phyloP scores from a whole-genome alignment of 352 stramenopile genomes.

The Pythium coloratum region DNA sequence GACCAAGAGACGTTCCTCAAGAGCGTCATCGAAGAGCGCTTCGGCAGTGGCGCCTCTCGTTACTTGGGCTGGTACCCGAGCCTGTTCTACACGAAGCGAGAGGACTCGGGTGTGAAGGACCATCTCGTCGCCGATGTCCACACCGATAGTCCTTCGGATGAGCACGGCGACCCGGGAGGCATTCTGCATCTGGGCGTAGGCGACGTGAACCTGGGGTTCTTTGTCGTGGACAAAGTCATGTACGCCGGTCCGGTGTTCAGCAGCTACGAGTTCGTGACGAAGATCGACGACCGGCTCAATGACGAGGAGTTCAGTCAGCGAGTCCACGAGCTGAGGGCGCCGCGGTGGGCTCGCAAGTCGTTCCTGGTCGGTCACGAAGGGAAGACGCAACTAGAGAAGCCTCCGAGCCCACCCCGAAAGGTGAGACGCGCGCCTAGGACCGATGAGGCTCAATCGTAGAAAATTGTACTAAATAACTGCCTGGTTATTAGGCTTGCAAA shows the following conservation, averaged over 20 bases:
- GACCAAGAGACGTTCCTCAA: constrained; percentile 29
- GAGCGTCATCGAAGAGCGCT: constrained; percentile 27
- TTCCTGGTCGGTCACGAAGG: constrained; percentile 13
- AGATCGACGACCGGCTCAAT: constrained; percentile 30
- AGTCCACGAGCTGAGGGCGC: constrained; percentile 11
- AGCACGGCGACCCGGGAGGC: constrained; percentile 33
- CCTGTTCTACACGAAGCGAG: constrained; percentile 31
- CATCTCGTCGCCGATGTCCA: constrained; percentile 35
- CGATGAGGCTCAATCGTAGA: no score
- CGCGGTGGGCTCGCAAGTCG: constrained; percentile 23
- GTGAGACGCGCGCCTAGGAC: no score
- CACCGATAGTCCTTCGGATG: constrained; percentile 32
- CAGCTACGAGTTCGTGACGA: constrained; percentile 39
- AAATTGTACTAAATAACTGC: no score
- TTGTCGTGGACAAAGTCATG: constrained; percentile 32
- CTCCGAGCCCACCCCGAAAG: no score
- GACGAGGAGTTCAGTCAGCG: constrained; percentile 29
- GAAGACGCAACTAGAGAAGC: no score
- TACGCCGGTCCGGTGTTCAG: constrained; percentile 42
- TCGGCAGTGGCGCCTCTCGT: constrained; percentile 19
- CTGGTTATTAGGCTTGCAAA: no score
- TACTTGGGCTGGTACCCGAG: constrained; percentile 38
- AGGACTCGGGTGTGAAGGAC: constrained; percentile 37
- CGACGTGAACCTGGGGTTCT: constrained; percentile 30
- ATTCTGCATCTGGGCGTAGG: constrained; percentile 36